phyloP scores from a whole-genome alignment of 2,329 filamentous ascomycete genomes.

The Fusarium tuaranense region DNA sequence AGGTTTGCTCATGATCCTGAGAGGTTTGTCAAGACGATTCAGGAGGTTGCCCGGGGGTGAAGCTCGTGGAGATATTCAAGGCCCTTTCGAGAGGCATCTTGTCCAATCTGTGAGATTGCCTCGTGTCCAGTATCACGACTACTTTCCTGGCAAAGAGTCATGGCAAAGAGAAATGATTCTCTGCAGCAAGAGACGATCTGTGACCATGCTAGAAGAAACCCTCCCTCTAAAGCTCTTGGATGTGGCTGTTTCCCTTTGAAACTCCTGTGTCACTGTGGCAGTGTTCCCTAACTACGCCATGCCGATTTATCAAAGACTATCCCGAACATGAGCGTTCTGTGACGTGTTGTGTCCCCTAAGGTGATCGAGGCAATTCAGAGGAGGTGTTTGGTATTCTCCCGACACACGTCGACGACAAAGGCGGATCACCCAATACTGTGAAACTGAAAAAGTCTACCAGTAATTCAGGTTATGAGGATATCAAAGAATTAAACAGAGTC shows the following conservation, averaged over 20 bases:
- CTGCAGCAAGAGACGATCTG: neutral
- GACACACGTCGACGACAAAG: neutral
- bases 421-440: neutral
- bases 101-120: neutral
- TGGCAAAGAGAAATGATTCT: neutral
- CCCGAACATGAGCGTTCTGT: neutral
- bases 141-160: neutral
- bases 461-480: neutral
- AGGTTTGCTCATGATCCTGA: slow-evolving; percentile 83
- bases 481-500: neutral
- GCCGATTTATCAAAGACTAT: neutral
- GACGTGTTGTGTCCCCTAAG: neutral
- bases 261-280: neutral
- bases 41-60: slow-evolving; percentile 70
- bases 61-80: neutral
- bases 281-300: neutral
- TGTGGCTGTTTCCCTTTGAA: neutral
- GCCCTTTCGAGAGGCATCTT: neutral
- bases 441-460: neutral
- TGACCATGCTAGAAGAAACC: neutral
- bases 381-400: neutral
- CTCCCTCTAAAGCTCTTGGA: neutral
- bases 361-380: no score
- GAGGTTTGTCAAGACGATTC: slow-evolving; percentile 77
- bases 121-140: neutral